These are phyloP conservation scores for Hordeum pubiflorum DNA, from an alignment of 202 grass and related monocot genomes.

Conservation along the genomic window DNA sequence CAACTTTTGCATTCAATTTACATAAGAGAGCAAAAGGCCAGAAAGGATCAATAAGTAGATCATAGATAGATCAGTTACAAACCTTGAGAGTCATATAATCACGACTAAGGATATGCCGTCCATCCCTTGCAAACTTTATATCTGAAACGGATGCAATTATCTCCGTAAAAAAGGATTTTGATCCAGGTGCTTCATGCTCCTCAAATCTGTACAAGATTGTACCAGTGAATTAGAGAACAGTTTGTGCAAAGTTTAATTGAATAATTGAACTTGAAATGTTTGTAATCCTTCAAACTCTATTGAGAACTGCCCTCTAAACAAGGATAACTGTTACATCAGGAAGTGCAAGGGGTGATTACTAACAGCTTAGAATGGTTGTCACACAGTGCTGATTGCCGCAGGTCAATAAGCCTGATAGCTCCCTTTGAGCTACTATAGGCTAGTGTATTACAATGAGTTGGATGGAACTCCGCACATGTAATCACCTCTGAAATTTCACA, in stretches of 20 bases:
- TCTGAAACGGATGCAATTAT: slow-evolving; percentile 91
- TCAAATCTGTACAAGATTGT: slow-evolving; percentile 54
- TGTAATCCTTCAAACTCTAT: background rate
- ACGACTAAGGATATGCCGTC: slow-evolving; percentile 84
- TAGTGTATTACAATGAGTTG: slow-evolving; percentile 69
- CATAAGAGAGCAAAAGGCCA: background rate
- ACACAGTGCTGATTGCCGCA: slow-evolving; percentile 74
- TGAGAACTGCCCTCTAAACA: slow-evolving; percentile 3
- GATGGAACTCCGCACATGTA: slow-evolving; percentile 84
- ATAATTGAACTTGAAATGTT: slow-evolving; percentile 15
- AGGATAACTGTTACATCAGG: slow-evolving; percentile 23
- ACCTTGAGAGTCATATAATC: slow-evolving; percentile 99
- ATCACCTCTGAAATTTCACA: slow-evolving; percentile 81
- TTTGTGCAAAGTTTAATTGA: background rate
- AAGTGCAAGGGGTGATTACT: slow-evolving; percentile 41
- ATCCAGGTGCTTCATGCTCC: slow-evolving; percentile 66
- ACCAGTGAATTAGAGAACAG: background rate
- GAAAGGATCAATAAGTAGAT: background rate
- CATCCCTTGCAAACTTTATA: slow-evolving; percentile 77
- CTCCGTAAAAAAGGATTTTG: slow-evolving; percentile 89
- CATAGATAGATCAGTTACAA: background rate
- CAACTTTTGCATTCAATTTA: background rate
- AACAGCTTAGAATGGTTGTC: slow-evolving; percentile 79
- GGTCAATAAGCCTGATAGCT: slow-evolving; percentile 76
- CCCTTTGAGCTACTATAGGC: slow-evolving; percentile 89